A percentile compares a stretch with the other conserved stretches of the same genome.
Conservation (phyloP, 2,329 filamentous ascomycete species). For the Ciborinia camelliae region DNA sequence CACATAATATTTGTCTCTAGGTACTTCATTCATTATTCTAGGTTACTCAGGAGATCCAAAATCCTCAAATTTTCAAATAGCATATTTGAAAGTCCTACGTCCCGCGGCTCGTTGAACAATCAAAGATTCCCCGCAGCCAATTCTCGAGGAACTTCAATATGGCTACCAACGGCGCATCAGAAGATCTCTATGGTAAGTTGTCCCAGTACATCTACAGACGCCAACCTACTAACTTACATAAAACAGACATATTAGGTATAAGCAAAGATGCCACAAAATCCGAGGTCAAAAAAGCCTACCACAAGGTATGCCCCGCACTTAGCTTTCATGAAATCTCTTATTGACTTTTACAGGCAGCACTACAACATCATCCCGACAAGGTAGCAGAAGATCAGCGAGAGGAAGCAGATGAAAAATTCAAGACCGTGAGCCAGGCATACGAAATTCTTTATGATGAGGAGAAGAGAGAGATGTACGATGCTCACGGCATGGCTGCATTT, state of each 20-base stretch:
- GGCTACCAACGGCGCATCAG: slow-evolving; percentile 33
- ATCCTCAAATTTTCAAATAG: not conserved
- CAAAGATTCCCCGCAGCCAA: slow-evolving; percentile 11
- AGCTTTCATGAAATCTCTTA: slow-evolving; percentile 20
- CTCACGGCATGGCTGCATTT: slow-evolving; percentile 93
- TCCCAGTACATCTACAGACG: not conserved
- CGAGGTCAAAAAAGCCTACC: slow-evolving; percentile 93
- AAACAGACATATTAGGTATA: slow-evolving; percentile 73
- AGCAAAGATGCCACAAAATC: slow-evolving; percentile 67
- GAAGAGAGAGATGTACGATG: slow-evolving; percentile 87
- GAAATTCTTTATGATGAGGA: slow-evolving; percentile 97
- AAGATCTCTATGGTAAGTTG: slow-evolving; percentile 57
- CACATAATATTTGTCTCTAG: slow-evolving; percentile 12
- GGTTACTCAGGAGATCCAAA: not conserved
- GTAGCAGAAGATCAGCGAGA: slow-evolving; percentile 80
- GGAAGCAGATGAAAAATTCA: slow-evolving; percentile 88
- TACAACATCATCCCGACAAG: slow-evolving; percentile 93
- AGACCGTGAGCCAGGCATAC: slow-evolving; percentile 88
- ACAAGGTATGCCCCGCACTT: slow-evolving; percentile 61
- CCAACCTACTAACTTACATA: slow-evolving; percentile 31
- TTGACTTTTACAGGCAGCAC: slow-evolving; percentile 61
- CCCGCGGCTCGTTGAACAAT: not conserved
- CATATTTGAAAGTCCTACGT: not conserved
- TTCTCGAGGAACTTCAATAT: slow-evolving; percentile 26
- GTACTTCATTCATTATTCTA: not conserved